Conservation (phyloP, 495 filamentous ascomycete genomes). For the Lasiosphaeria hispida region DNA sequence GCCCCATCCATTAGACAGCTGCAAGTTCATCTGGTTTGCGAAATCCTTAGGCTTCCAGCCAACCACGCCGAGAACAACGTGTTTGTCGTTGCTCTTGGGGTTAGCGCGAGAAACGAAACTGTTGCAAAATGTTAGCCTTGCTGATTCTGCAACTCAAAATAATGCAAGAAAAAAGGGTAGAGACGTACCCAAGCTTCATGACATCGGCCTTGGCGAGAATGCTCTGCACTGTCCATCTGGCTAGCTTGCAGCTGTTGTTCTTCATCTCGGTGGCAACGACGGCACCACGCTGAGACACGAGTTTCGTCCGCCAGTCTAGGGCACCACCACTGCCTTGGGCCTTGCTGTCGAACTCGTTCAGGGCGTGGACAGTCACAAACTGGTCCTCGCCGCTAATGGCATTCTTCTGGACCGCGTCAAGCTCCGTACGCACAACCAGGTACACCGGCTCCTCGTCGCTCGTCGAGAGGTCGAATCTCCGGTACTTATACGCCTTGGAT, state of each 20-base stretch:
- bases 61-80: constrained; percentile 92
- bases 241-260: constrained; percentile 98
- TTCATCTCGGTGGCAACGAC: constrained; percentile 99
- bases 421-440: constrained; percentile 90
- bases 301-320: constrained; percentile 92
- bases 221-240: constrained; percentile 92
- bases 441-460: constrained; percentile 90
- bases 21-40: constrained; percentile 95
- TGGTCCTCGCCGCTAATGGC: constrained; percentile 83
- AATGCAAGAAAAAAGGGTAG: not conserved
- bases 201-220: constrained; percentile 92
- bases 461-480: constrained; percentile 89
- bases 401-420: constrained; percentile 95
- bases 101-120: constrained; percentile 92
- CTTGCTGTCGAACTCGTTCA: constrained; percentile 98
- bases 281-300: constrained; percentile 87
- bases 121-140: constrained; percentile 10
- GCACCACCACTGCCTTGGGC: constrained; percentile 92
- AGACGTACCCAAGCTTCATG: constrained; percentile 89
- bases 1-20: constrained; percentile 95
- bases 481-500: constrained; percentile 96
- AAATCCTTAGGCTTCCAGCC: constrained; percentile 98
- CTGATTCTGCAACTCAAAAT: constrained; percentile 20
- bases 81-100: constrained; percentile 82
- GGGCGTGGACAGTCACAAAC: constrained; percentile 85